Conservation (phyloP, 768 basidiomycete genomes). For the Dentipellis fragilis region DNA sequence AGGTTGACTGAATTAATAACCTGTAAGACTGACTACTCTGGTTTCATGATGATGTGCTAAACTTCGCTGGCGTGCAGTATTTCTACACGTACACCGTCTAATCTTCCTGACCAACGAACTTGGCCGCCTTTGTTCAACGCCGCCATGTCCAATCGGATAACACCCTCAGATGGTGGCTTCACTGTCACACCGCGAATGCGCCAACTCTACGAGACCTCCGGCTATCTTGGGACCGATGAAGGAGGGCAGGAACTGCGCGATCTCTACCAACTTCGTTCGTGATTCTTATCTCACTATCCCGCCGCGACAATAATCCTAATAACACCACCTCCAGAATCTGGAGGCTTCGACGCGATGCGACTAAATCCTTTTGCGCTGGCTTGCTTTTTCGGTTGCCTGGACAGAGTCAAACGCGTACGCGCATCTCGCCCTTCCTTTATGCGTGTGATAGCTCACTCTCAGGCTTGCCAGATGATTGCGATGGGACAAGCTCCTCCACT, state of each 20-base stretch:
- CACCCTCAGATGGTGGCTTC: background rate
- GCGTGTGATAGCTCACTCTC: background rate
- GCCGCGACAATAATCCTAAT: background rate
- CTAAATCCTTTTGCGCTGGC: background rate
- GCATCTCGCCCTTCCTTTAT: too few species aligned
- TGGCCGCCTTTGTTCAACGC: too few species aligned
- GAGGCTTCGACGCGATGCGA: background rate
- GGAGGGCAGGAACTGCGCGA: conserved; percentile 5
- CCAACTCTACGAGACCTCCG: background rate
- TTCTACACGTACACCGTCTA: too few species aligned
- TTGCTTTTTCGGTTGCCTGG: background rate
- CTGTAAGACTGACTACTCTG: too few species aligned
- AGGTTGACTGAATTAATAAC: too few species aligned
- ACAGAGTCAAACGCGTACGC: background rate
- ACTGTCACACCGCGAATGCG: background rate
- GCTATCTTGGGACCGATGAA: background rate
- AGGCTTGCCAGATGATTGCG: background rate
- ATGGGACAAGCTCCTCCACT: conserved; percentile 11
- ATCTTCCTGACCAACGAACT: too few species aligned
- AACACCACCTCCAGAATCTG: background rate
- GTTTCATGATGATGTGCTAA: too few species aligned
- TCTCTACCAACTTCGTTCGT: background rate
- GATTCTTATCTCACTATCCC: background rate
- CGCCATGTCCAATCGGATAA: too few species aligned
- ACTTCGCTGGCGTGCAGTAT: too few species aligned